Evolutionary conservation across 2,329 filamentous ascomycete genomes (phyloP).

Genomic region (Curvularia sp.): DNA sequence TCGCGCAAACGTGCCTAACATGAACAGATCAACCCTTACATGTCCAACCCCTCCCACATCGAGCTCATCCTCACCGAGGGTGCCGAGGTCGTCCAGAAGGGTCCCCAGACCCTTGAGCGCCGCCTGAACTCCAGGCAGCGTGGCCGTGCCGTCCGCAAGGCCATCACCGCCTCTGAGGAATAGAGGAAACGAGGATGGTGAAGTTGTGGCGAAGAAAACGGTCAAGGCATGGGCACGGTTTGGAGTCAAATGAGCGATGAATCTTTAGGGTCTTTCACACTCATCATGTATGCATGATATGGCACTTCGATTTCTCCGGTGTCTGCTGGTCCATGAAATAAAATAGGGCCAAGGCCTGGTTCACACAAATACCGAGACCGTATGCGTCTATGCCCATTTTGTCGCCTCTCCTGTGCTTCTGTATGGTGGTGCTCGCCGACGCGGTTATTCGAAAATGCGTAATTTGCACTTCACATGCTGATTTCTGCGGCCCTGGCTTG

Average conservation of each 20-base stretch:
- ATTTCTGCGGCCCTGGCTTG: too few relatives aligned
- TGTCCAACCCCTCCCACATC: constrained; percentile 99
- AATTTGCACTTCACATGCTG: neutral
- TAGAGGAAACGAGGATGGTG: constrained; percentile 19
- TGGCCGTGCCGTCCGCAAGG: constrained; percentile 69
- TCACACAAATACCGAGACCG: constrained; percentile 32
- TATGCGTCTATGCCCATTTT: constrained; percentile 9
- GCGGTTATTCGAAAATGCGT: too few relatives aligned
- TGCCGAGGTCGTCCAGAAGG: constrained; percentile 95
- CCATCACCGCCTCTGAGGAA: constrained; percentile 63
- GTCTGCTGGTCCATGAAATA: constrained; percentile 49
- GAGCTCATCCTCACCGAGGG: constrained; percentile 99
- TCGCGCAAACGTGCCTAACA: constrained; percentile 18
- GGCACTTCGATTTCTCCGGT: constrained; percentile 49
- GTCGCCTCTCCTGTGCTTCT: neutral
- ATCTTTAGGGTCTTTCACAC: constrained; percentile 49
- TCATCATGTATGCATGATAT: constrained; percentile 49
- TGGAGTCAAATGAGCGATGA: constrained; percentile 51
- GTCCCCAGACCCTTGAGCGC: constrained; percentile 69
- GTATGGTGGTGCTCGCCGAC: neutral
- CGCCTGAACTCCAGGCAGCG: constrained; percentile 93
- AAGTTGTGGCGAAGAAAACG: constrained; percentile 35
- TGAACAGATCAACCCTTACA: constrained; percentile 97
- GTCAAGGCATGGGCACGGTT: constrained; percentile 47
- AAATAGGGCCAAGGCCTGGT: constrained; percentile 45